Evolutionary conservation across 495 filamentous ascomycete species (phyloP), one percentile per base, ranked within the genome.

Genomic region (Annulohypoxylon stygium): DNA sequence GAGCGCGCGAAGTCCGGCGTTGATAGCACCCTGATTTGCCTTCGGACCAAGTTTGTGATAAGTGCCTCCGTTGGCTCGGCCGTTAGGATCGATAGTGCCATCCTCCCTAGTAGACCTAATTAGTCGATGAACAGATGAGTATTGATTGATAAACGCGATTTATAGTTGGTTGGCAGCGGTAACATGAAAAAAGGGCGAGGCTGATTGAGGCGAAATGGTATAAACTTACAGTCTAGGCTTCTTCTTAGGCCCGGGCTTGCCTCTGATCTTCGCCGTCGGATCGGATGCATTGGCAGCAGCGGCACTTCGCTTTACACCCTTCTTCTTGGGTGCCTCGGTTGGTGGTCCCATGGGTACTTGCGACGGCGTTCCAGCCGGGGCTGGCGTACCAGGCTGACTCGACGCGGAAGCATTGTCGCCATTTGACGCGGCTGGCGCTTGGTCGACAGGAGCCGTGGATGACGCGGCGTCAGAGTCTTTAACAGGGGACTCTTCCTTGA

Each of bases 1-100:
- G 48, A 99, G 89, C 4, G 96, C 97, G 57, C 96, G 93, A 36
- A 99, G 90, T 61, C 93, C 92, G 57, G 97, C 96, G 78, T 99
- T 99, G 85, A 99, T 99, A 64, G 95, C 95, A 65, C 96, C 96
- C 75, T 96, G 93, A 81, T 98, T 99, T 48, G 96, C 95, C 83
- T 98, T 99, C 58, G 96, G 96, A 10, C 95, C 95, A 20, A 98
- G 91, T 79, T 96, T 97, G 76, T 93, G 93, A 47, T 86, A 79
- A 12, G 78, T 75, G 51, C 76, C 77, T 16, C 80, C 70, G 54
- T 83, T 80, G 57, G 77, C 70, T 55, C 76, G 72, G 39, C 77
- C 74, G 67, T 26, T 75, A 20, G 74, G 68, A 74, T 91, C 90
- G 69, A 85, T 80, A 34, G 83, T 83, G 63, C 89, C 88, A 65